Base-by-base conservation (phyloP, 345 rosid genomes). In the Theobroma cacao region DNA sequence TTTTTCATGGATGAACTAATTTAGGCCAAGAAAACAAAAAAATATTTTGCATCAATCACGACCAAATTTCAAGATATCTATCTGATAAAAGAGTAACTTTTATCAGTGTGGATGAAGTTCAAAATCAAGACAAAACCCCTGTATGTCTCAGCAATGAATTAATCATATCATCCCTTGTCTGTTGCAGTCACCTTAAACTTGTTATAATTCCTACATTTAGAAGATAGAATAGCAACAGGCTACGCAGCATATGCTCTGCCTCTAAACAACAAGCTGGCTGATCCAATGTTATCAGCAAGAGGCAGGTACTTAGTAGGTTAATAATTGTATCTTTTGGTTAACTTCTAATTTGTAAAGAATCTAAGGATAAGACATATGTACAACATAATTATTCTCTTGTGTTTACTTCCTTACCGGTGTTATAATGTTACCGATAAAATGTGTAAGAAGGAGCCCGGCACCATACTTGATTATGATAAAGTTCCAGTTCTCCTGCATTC, bases 401-500 rank as follows among this genome's bases (percentile, higher is more conserved):
- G 72, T 45, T 26, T 12, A 41, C 61, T 78, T 30, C 60, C 86
- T 82, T 53, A 88, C 91, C 56, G 75, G 85, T 20, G 80, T 74
- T 75, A 88, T 24, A 28, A 84, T 73, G 33, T 68, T 53, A 22
- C 77, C 41, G 2, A 80, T 72, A 40, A 86, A 88, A 82, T 9
- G 15, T 6, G 72, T 59, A 52, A 81, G 52, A 17, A 88, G 72
- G 9, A 84, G 1, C n/a, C 84, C 87, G 20, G 76, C 72, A 55
- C 84, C 87, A 15, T 86, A 83, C 76, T 81, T 86, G 48, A 69
- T 70, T 26, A 81, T 28, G 76, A 84, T 77, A 13, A 59, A 50
- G 52, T 82, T 83, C 86, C 91, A 86, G n/a, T 88, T 84, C 36
- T 79, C 87, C 91, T 84, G 85, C 82, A 81, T 76, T 70, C 22